Evolutionary conservation across 192 early-diverging fungal genomes (phyloP), one percentile per base, ranked within the genome.

Genomic region (Coemansia sp.): DNA sequence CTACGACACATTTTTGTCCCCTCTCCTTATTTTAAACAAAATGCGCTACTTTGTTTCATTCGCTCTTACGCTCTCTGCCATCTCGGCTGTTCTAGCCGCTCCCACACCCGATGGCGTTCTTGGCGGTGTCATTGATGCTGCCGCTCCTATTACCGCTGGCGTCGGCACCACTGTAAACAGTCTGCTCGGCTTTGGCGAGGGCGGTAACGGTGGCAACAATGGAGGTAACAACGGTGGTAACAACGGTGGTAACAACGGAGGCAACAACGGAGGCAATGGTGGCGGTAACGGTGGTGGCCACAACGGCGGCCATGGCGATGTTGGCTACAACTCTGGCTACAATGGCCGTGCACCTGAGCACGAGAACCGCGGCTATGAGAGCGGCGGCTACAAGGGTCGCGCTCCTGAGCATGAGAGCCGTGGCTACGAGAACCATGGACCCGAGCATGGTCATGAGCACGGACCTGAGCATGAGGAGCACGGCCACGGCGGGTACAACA

Each of bases 61-160:
- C 2, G 55, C 55, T 17, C 55, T 57, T 57, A 57, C 55, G 12
- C 55, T 57, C 12, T 57, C 55, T 57, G 55, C 55, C 31, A 57
- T 57, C 6, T 57, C 55, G 32, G 59, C 59, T 21, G 68, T 69
- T 23, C 61, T 66, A 0, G 69, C 66, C 1, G 59, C 46, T 38
- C 53, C 70, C 19, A 64, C 21, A 14, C 72, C 66, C 9, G 72
- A 44, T 12, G 72, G 66, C 19, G 9, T 64, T 10, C 63, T 72
- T 6, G 70, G 62, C 12, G 75, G 75, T 1, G 70, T 67, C 15
- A 58, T 72, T 32, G 70, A 68, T 64, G 57, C 62, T 15, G 46
- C 45, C 31, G 70, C 75, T 9, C 70, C 75, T 0, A 23, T 68
- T 9, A 76, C 74, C 6, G 23, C 34, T 37, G 74, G 74, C 0